These are phyloP conservation scores for Phytophthora hybrid DNA, from an alignment of 352 stramenopile species.

Conservation along the genomic window DNA sequence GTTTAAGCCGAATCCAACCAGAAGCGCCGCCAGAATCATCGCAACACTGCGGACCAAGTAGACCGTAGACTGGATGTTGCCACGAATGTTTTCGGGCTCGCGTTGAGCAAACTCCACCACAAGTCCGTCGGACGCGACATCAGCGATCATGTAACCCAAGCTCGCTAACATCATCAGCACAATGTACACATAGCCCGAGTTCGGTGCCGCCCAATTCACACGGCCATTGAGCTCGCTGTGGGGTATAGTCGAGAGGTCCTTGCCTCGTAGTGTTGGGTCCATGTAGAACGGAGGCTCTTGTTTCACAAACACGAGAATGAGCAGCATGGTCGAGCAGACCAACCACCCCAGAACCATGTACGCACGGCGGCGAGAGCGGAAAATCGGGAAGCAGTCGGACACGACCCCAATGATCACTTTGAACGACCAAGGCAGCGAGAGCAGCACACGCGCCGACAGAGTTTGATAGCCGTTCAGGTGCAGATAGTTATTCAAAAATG, in stretches of 20 bases:
- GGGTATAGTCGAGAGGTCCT: slow-evolving; percentile 56
- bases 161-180: slow-evolving; percentile 51
- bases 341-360: slow-evolving; percentile 80
- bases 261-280: slow-evolving; percentile 50
- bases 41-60: slow-evolving; percentile 45
- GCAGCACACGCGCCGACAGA: slow-evolving; percentile 62
- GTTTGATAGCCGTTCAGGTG: slow-evolving; percentile 75
- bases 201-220: slow-evolving; percentile 42
- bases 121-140: slow-evolving; percentile 48
- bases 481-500: slow-evolving; percentile 81
- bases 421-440: slow-evolving; percentile 69
- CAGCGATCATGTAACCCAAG: slow-evolving; percentile 49
- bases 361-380: slow-evolving; percentile 60
- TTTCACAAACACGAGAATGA: slow-evolving; percentile 53
- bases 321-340: slow-evolving; percentile 59
- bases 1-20: slow-evolving; percentile 54
- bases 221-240: slow-evolving; percentile 27
- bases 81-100: slow-evolving; percentile 52
- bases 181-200: slow-evolving; percentile 42
- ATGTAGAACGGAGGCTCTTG: slow-evolving; percentile 65
- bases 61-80: slow-evolving; percentile 48
- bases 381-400: slow-evolving; percentile 75
- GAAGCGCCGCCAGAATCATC: slow-evolving; percentile 45
- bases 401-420: slow-evolving; percentile 75
- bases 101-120: slow-evolving; percentile 65